These are phyloP conservation scores for Gastrodia elata DNA, from an alignment of 106 monocot species.

Conservation along the genomic window DNA sequence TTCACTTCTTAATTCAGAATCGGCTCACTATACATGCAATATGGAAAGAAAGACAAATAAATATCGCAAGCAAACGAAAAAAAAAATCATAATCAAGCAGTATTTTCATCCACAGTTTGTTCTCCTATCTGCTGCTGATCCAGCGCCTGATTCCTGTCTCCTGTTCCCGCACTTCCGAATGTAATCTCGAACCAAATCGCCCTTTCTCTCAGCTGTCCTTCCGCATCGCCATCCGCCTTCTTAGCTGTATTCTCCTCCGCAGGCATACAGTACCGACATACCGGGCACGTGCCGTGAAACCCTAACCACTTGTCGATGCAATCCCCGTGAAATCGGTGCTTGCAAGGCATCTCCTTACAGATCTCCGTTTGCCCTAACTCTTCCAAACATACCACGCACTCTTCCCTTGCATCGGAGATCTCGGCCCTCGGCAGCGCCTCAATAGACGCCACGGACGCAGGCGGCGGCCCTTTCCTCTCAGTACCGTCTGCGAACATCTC, in stretches of 20 bases:
- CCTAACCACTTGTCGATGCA: conserved; percentile 74
- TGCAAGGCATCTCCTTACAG: conserved; percentile 79
- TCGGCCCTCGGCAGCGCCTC: conserved; percentile 39
- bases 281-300: conserved; percentile 63
- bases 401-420: conserved; percentile 8
- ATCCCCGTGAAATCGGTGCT: conserved; percentile 52
- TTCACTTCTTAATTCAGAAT: too few species aligned
- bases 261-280: conserved; percentile 62
- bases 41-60: not conserved
- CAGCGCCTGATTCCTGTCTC: not conserved
- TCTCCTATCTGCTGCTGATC: not conserved
- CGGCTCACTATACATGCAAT: too few species aligned
- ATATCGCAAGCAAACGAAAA: not conserved
- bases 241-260: conserved; percentile 18
- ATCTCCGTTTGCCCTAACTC: conserved; percentile 8
- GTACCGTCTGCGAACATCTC: conserved; percentile 14
- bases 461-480: conserved; percentile 25
- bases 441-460: conserved; percentile 54
- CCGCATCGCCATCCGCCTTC: conserved; percentile 9
- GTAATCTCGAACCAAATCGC: conserved; percentile 18
- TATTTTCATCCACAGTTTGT: not conserved
- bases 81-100: not conserved
- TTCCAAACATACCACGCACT: conserved; percentile 63
- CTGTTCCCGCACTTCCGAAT: not conserved
- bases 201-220: conserved; percentile 7